Base-by-base conservation (phyloP, 352 stramenopile genomes). In the Blastocystis sp. region DNA sequence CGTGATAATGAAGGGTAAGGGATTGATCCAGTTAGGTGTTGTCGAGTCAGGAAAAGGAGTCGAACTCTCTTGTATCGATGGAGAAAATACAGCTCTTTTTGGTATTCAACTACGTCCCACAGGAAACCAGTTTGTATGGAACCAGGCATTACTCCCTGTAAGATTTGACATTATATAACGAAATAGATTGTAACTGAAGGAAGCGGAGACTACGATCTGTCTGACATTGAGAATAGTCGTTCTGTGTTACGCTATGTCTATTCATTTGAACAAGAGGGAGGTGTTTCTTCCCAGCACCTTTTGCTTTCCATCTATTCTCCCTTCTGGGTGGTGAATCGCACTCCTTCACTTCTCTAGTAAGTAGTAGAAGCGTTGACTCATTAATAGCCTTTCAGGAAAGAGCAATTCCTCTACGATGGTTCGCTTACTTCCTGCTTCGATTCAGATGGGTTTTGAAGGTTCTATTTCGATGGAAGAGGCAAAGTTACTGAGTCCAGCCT, bases 251-350 rank as follows among this genome's bases (percentile, higher is more conserved):
- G 55, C 26, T 81, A 81, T 41, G 41, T 30, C 4, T 81, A 81
- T 47, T 34, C 70, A 8, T 81, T 45, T 20, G 47, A 34, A n/a
- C 4, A 37, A 20, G n/a, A 81, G 7, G 66, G 66, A 56, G 5
- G 20, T 13, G 20, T 24, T 24, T 78, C 34, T 7, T 78, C 66
- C 24, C 34, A 78, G 39, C 37, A 34, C 20, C 70, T 81, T 11
- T 11, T 45, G 54, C 43, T 81, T 9, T 66, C 26, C 5, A 24
- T 81, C 8, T 81, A 41, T 45, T 30, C n/a, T 43, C 43, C 43
- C 5, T 81, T 62, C 55, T 81, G 70, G 70, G 45, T 81, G n/a
- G 34, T 81, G 3, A 81, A 81, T 64, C 70, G 70, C 13, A 81
- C 45, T 5, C 26, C 45, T 16, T 45, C 63, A 2, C 26, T 34